Evolutionary conservation across 2,329 filamentous ascomycete species (phyloP).

Genomic region (Aspergillus intermedius): DNA sequence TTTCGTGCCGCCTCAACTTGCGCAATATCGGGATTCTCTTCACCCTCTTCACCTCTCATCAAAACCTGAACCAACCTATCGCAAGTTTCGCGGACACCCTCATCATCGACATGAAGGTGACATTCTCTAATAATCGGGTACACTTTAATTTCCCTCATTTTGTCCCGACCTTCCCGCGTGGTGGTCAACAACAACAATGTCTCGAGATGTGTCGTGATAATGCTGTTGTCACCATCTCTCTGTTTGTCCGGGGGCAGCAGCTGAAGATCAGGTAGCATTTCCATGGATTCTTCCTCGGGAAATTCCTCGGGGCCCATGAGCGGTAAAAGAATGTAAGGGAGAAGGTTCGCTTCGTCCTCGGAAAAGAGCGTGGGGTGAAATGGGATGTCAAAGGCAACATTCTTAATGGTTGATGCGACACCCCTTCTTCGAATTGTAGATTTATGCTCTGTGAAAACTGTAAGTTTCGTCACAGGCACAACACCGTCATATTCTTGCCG

Average conservation of each 20-base stretch:
- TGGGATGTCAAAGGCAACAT: constrained; percentile 74
- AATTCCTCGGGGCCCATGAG: constrained; percentile 86
- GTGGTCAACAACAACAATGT: constrained; percentile 78
- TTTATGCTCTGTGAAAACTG: constrained; percentile 87
- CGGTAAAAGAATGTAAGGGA: constrained; percentile 83
- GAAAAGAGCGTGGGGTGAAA: constrained; percentile 66
- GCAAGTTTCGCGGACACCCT: constrained; percentile 73
- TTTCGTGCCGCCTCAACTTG: constrained; percentile 28
- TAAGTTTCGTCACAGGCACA: constrained; percentile 85
- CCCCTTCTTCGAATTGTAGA: constrained; percentile 79
- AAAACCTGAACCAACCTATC: constrained; percentile 85
- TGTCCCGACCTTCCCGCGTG: constrained; percentile 66
- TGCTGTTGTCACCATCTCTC: constrained; percentile 67
- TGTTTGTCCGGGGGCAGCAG: constrained; percentile 83
- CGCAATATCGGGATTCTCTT: constrained; percentile 35
- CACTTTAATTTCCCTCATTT: constrained; percentile 68
- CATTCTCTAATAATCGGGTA: constrained; percentile 87
- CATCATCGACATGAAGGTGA: constrained; percentile 70
- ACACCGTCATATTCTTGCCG: constrained; percentile 71
- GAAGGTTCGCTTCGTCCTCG: constrained; percentile 66
- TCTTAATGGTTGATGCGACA: constrained; percentile 96
- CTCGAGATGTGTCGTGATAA: constrained; percentile 82
- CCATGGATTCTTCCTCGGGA: constrained; percentile 73
- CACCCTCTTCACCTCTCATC: constrained; percentile 69
- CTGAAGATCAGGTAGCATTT: constrained; percentile 85